Percentiles rank a stretch among this genome's conserved stretches.
Evolutionary conservation across 2,329 filamentous ascomycete genomes (phyloP).

Genomic region (Penicillium sp.): DNA sequence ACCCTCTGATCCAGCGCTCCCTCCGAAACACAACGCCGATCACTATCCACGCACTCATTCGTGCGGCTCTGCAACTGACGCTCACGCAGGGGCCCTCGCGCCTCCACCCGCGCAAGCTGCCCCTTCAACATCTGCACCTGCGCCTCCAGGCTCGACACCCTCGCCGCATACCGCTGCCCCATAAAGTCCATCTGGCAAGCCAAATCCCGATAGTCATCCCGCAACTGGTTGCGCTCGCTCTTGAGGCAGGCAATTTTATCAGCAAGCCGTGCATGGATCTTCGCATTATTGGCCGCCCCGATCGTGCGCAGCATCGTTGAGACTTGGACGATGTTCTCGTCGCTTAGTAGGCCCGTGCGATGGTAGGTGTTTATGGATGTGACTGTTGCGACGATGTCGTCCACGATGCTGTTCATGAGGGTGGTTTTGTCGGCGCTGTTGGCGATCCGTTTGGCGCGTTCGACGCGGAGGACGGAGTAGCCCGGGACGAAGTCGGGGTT

Average conservation of each 20-base stretch:
- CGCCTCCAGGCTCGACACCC: slow-evolving; percentile 9
- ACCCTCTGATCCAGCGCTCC: background rate
- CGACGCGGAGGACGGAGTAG: slow-evolving; percentile 27
- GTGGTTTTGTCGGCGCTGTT: slow-evolving; percentile 21
- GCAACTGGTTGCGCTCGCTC: slow-evolving; percentile 25
- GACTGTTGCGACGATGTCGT: slow-evolving; percentile 35
- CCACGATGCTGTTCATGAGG: slow-evolving; percentile 31
- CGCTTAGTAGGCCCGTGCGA: slow-evolving; percentile 27
- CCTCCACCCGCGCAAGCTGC: background rate
- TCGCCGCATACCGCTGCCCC: slow-evolving; percentile 17
- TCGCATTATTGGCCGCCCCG: slow-evolving; percentile 12
- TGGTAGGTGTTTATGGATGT: slow-evolving; percentile 30
- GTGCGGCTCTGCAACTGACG: background rate
- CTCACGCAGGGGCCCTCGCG: background rate
- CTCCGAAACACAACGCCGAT: background rate
- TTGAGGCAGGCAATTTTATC: slow-evolving; percentile 19
- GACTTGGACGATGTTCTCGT: slow-evolving; percentile 29
- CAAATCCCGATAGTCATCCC: slow-evolving; percentile 24
- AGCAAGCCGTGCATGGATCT: slow-evolving; percentile 23
- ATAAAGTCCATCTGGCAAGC: slow-evolving; percentile 18
- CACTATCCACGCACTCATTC: background rate
- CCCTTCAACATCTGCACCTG: background rate
- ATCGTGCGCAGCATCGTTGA: slow-evolving; percentile 10
- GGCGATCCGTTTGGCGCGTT: slow-evolving; percentile 10
- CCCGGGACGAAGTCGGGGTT: slow-evolving; percentile 3